phyloP scores from a whole-genome alignment of 179 eudicot genomes.

The Silene vulgaris region DNA sequence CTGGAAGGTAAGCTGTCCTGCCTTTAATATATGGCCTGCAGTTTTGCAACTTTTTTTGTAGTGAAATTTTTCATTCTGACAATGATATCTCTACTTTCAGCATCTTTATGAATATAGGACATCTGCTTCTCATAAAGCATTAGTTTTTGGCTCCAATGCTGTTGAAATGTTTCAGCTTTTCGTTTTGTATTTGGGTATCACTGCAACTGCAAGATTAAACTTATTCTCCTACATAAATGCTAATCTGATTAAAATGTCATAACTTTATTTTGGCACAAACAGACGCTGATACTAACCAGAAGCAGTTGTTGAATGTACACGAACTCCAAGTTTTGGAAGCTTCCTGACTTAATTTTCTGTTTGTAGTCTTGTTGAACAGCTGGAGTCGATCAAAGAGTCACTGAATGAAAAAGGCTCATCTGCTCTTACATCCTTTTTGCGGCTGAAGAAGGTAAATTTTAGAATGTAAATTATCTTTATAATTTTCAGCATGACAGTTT shows the following conservation, averaged over 20 bases:
- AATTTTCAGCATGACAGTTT: neutral
- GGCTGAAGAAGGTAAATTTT: slow-evolving; percentile 62
- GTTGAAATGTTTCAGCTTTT: neutral
- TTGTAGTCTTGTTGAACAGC: slow-evolving; percentile 89
- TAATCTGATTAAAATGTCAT: neutral
- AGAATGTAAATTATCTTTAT: slow-evolving; percentile 3
- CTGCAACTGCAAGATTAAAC: neutral
- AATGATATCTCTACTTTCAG: neutral
- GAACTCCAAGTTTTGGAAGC: neutral
- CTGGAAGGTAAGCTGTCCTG: slow-evolving; percentile 61
- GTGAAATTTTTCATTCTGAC: neutral
- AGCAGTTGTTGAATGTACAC: slow-evolving; percentile 5
- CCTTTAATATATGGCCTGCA: neutral
- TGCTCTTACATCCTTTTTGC: slow-evolving; percentile 57
- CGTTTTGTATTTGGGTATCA: neutral
- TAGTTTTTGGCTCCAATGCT: neutral
- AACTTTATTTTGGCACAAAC: slow-evolving; percentile 8
- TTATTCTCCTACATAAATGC: slow-evolving; percentile 1
- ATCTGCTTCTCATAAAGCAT: neutral
- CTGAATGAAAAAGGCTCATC: slow-evolving; percentile 50
- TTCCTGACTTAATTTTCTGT: neutral
- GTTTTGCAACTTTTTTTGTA: neutral
- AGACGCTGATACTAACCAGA: neutral
- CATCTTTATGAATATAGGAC: neutral
- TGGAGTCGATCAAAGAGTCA: slow-evolving; percentile 74